Conservation (phyloP, 2,329 filamentous ascomycete genomes). For the Cladosporium sphaerospermum region DNA sequence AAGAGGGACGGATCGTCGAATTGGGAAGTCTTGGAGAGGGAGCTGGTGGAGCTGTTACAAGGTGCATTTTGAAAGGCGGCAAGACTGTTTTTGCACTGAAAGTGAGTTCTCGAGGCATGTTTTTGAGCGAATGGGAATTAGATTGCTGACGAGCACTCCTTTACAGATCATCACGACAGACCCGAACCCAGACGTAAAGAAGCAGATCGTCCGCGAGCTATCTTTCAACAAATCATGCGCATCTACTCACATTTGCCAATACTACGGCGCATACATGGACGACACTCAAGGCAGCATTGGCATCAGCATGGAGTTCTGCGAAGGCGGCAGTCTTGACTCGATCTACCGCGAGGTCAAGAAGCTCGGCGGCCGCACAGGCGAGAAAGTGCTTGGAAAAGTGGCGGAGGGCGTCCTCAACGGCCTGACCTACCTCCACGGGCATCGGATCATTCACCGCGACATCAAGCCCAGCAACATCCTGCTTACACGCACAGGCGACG, state of each 20-base stretch:
- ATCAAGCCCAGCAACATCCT: constrained; percentile 98
- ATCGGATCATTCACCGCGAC: constrained; percentile 97
- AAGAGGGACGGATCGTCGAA: constrained; percentile 81
- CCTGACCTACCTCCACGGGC: constrained; percentile 86
- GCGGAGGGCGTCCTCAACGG: constrained; percentile 91
- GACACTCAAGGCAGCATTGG: constrained; percentile 94
- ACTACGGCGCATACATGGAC: constrained; percentile 96
- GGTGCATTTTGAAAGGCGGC: constrained; percentile 79
- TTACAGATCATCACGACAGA: constrained; percentile 91
- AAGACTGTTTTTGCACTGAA: constrained; percentile 96
- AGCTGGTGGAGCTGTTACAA: constrained; percentile 89
- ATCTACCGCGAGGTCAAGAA: constrained; percentile 98
- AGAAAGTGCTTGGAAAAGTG: constrained; percentile 95
- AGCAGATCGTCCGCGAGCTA: constrained; percentile 92
- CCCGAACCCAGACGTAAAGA: constrained; percentile 95
- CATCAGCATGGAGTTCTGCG: constrained; percentile 98
- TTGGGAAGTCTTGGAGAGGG: constrained; percentile 88
- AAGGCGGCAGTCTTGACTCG: constrained; percentile 90
- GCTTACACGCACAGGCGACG: constrained; percentile 82
- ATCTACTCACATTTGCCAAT: constrained; percentile 91
- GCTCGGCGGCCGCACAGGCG: constrained; percentile 85
- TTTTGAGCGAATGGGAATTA: neutral
- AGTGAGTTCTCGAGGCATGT: constrained; percentile 46
- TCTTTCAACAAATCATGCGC: constrained; percentile 98
- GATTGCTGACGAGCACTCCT: constrained; percentile 1